Percentiles rank a stretch among this genome's conserved stretches.
phyloP scores from a whole-genome alignment of 164 flowering plant species.

The Piper longum region DNA sequence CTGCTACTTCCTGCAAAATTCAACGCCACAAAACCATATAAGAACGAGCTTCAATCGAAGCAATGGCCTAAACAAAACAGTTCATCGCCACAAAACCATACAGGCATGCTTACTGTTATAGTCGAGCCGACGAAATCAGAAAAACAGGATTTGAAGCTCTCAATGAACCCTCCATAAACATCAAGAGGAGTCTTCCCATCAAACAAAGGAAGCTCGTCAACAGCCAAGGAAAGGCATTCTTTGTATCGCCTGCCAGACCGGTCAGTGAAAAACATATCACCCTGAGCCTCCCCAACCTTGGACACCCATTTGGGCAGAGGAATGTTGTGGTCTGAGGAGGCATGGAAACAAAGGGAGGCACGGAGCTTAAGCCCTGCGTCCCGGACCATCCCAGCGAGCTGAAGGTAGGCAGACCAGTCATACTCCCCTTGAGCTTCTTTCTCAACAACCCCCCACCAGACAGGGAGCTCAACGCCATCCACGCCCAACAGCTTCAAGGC shows the following conservation, averaged over 20 bases:
- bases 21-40: not conserved
- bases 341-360: slow-evolving; percentile 72
- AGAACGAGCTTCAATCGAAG: not conserved
- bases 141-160: slow-evolving; percentile 66
- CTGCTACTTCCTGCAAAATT: slow-evolving; percentile 50
- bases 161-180: slow-evolving; percentile 50
- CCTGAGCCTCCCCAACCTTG: slow-evolving; percentile 39
- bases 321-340: slow-evolving; percentile 22
- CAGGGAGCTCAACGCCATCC: slow-evolving; percentile 83
- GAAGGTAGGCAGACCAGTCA: slow-evolving; percentile 69
- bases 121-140: slow-evolving; percentile 58
- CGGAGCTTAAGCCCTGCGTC: slow-evolving; percentile 70
- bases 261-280: slow-evolving; percentile 52
- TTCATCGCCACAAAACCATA: not conserved
- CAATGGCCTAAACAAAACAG: not conserved
- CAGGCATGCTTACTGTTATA: slow-evolving; percentile 43
- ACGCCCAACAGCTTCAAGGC: slow-evolving; percentile 86
- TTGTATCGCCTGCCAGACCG: slow-evolving; percentile 43
- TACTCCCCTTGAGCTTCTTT: slow-evolving; percentile 60
- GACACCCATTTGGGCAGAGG: slow-evolving; percentile 77
- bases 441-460: slow-evolving; percentile 95
- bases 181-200: slow-evolving; percentile 66
- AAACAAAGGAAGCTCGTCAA: slow-evolving; percentile 67
- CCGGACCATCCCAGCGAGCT: slow-evolving; percentile 66
- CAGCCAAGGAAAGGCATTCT: slow-evolving; percentile 60